These are phyloP conservation scores for Suillus paluster DNA, from an alignment of 768 basidiomycete species.

Conservation along the genomic window DNA sequence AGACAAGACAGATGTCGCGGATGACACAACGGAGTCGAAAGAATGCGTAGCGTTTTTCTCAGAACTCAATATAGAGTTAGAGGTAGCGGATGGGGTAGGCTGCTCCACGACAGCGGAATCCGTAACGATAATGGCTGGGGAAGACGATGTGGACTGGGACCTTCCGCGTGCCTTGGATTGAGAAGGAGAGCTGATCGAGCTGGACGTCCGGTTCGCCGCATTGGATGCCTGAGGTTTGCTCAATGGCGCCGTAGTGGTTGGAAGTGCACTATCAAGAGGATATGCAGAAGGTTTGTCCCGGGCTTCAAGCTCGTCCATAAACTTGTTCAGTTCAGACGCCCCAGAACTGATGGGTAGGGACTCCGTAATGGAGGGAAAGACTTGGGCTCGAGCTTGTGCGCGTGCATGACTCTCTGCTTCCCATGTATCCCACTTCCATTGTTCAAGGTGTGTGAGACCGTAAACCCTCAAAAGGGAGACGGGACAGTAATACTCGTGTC, in stretches of 20 bases:
- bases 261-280: neutral
- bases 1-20: neutral
- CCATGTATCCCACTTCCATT: slow-evolving; percentile 93
- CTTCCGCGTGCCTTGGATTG: neutral
- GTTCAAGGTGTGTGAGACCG: slow-evolving; percentile 94
- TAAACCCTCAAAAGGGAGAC: slow-evolving; percentile 91
- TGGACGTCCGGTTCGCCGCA: neutral
- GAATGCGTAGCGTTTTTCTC: neutral
- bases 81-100: neutral
- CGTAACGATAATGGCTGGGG: neutral
- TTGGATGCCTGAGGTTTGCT: neutral
- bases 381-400: slow-evolving; percentile 1
- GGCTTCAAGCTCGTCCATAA: slow-evolving; percentile 6
- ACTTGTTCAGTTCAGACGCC: slow-evolving; percentile 1
- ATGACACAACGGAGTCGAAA: neutral
- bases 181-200: neutral
- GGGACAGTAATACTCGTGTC: slow-evolving; percentile 96
- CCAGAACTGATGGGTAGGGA: slow-evolving; percentile 1
- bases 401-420: slow-evolving; percentile 66
- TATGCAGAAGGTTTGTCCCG: neutral
- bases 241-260: neutral
- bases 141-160: neutral
- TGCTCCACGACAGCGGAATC: neutral
- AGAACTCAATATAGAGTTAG: neutral
- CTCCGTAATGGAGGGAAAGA: neutral